phyloP scores from a whole-genome alignment of 495 filamentous ascomycete genomes.

The Neurospora sp. region DNA sequence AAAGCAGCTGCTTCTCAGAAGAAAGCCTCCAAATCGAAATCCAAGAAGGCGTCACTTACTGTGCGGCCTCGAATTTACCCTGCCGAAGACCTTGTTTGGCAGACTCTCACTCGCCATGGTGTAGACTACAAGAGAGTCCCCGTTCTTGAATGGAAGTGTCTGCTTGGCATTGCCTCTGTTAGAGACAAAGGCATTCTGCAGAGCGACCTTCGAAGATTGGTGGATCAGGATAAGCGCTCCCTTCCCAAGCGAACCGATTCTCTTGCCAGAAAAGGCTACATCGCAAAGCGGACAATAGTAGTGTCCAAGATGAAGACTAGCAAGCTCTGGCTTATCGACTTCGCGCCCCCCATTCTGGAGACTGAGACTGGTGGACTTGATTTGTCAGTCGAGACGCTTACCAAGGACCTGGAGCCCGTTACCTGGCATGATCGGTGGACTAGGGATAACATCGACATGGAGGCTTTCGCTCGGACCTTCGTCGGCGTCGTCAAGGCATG shows the following conservation, averaged over 20 bases:
- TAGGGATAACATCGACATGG: slow-evolving; percentile 41
- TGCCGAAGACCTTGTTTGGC: slow-evolving; percentile 51
- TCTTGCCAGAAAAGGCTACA: slow-evolving; percentile 69
- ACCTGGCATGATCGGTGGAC: slow-evolving; percentile 40
- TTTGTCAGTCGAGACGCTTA: slow-evolving; percentile 23
- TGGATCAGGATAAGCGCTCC: slow-evolving; percentile 83
- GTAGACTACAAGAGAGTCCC: slow-evolving; percentile 61
- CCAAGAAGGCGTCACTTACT: slow-evolving; percentile 17
- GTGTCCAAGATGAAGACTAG: slow-evolving; percentile 58
- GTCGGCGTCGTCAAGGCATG: slow-evolving; percentile 39
- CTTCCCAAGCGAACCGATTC: slow-evolving; percentile 71
- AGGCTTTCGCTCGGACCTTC: slow-evolving; percentile 34
- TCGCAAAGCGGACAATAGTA: slow-evolving; percentile 65
- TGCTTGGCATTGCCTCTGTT: slow-evolving; percentile 71
- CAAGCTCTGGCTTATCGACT: slow-evolving; percentile 52
- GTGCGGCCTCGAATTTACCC: slow-evolving; percentile 23
- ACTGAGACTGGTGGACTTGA: slow-evolving; percentile 23
- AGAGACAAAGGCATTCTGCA: slow-evolving; percentile 66
- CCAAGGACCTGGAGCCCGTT: slow-evolving; percentile 32
- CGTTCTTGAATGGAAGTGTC: slow-evolving; percentile 56
- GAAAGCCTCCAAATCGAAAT: not conserved
- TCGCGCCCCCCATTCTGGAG: slow-evolving; percentile 33
- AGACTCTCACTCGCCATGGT: slow-evolving; percentile 69
- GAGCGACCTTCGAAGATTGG: slow-evolving; percentile 60
- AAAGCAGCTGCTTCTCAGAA: not conserved